phyloP scores from a whole-genome alignment of 2,329 filamentous ascomycete genomes.

The Zopfia rhizophila region DNA sequence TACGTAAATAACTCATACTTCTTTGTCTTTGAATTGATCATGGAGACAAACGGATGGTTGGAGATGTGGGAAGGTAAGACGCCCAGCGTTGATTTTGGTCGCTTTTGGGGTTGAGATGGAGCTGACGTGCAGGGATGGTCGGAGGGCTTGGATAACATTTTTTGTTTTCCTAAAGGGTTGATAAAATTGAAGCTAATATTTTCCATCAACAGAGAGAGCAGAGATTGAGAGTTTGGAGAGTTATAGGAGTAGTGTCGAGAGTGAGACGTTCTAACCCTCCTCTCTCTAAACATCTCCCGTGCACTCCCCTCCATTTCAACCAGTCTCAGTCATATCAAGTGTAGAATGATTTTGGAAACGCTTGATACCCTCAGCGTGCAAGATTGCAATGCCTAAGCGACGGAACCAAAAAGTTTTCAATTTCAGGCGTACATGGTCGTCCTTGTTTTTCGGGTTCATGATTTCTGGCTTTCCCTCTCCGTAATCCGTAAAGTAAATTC shows the following conservation, averaged over 20 bases:
- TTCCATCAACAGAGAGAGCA: slow-evolving; percentile 17
- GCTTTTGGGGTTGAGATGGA: not conserved
- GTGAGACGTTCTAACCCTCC: slow-evolving; percentile 51
- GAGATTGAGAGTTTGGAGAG: slow-evolving; percentile 46
- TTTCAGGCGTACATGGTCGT: too few relatives aligned
- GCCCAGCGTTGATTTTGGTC: slow-evolving; percentile 10
- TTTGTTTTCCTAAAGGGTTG: not conserved
- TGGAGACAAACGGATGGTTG: not conserved
- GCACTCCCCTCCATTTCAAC: too few relatives aligned
- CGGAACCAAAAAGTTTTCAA: too few relatives aligned
- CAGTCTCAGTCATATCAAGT: too few relatives aligned
- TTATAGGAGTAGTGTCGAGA: slow-evolving; percentile 48
- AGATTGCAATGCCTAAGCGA: too few relatives aligned
- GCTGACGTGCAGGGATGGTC: not conserved
- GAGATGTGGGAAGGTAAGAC: not conserved
- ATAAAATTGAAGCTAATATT: slow-evolving; percentile 4
- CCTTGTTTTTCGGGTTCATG: too few relatives aligned
- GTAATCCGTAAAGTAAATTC: too few relatives aligned
- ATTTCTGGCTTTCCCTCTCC: too few relatives aligned
- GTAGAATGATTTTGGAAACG: too few relatives aligned
- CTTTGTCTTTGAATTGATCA: not conserved
- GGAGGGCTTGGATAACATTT: not conserved
- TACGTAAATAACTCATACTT: slow-evolving; percentile 27
- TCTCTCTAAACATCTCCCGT: too few relatives aligned
- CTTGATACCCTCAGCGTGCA: too few relatives aligned